Percentiles rank a stretch among this genome's conserved stretches.
These are phyloP conservation scores for Fragaria nilgerrensis DNA, from an alignment of 306 rosid species.

Conservation along the genomic window DNA sequence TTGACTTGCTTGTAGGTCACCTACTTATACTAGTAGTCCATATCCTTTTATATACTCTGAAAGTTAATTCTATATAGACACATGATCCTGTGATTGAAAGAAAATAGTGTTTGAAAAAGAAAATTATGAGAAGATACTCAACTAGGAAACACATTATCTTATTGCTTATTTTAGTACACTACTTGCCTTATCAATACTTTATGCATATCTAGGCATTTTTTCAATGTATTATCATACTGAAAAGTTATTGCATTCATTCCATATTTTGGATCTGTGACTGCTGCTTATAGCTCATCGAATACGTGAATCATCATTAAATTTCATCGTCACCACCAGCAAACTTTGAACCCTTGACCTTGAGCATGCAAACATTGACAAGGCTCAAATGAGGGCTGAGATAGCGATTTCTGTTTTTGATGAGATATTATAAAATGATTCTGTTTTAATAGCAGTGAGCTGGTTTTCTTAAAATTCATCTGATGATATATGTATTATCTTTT, in stretches of 20 bases:
- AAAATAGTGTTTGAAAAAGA: neutral
- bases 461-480: neutral
- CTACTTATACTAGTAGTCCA: neutral
- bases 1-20: neutral
- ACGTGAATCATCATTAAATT: neutral
- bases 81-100: neutral
- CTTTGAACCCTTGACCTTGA: neutral
- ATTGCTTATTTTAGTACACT: neutral
- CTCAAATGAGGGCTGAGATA: neutral
- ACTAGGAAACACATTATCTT: neutral
- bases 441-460: neutral
- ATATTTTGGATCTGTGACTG: neutral
- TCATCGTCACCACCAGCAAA: neutral
- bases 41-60: neutral
- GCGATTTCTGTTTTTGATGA: neutral
- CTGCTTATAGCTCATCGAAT: neutral
- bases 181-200: neutral
- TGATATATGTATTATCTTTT: slow-evolving; percentile 6
- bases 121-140: neutral
- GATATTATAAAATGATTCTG: neutral
- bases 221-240: neutral
- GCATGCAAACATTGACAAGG: neutral
- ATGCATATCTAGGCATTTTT: neutral
- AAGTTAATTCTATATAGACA: neutral
- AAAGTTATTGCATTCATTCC: neutral